A percentile compares a stretch with the other conserved stretches of the same genome.
These are phyloP conservation scores for Lachnellula willkommii DNA, from an alignment of 2,329 filamentous ascomycete species.

Conservation along the genomic window DNA sequence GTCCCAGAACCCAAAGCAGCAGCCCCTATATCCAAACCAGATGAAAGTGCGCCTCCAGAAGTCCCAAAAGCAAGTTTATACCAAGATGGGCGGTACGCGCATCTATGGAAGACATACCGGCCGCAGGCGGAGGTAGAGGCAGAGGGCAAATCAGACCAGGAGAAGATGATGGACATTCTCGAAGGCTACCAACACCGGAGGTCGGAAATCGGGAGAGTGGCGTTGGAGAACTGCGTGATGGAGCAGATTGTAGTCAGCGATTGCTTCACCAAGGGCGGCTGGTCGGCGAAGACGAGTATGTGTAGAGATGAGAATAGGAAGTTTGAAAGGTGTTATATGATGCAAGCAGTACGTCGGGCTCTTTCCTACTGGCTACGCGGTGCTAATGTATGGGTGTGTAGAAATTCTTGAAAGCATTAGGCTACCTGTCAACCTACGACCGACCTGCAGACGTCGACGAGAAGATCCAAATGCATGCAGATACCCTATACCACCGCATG, in stretches of 20 bases:
- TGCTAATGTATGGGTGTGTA: slow-evolving; percentile 30
- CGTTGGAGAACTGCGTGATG: slow-evolving; percentile 87
- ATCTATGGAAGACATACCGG: slow-evolving; percentile 89
- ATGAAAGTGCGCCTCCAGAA: slow-evolving; percentile 10
- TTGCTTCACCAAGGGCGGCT: slow-evolving; percentile 72
- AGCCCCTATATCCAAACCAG: slow-evolving; percentile 4
- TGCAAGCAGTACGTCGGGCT: slow-evolving; percentile 63
- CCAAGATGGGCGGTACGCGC: slow-evolving; percentile 68
- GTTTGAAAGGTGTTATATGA: slow-evolving; percentile 83
- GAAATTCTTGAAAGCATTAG: slow-evolving; percentile 85
- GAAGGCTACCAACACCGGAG: slow-evolving; percentile 81
- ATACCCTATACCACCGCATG: slow-evolving; percentile 84
- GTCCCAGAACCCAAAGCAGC: slow-evolving; percentile 3
- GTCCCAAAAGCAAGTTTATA: slow-evolving; percentile 48
- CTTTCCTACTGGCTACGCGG: neutral
- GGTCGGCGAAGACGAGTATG: slow-evolving; percentile 67
- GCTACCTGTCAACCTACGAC: slow-evolving; percentile 69
- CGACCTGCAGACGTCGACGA: slow-evolving; percentile 68
- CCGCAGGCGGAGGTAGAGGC: slow-evolving; percentile 66
- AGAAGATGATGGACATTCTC: slow-evolving; percentile 73
- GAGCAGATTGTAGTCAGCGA: slow-evolving; percentile 78
- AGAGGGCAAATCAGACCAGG: slow-evolving; percentile 67
- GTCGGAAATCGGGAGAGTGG: slow-evolving; percentile 69
- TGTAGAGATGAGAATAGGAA: slow-evolving; percentile 70
- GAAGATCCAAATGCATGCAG: slow-evolving; percentile 91